Evolutionary conservation across 2,329 filamentous ascomycete genomes (phyloP).

Genomic region (Curvularia spicifera): DNA sequence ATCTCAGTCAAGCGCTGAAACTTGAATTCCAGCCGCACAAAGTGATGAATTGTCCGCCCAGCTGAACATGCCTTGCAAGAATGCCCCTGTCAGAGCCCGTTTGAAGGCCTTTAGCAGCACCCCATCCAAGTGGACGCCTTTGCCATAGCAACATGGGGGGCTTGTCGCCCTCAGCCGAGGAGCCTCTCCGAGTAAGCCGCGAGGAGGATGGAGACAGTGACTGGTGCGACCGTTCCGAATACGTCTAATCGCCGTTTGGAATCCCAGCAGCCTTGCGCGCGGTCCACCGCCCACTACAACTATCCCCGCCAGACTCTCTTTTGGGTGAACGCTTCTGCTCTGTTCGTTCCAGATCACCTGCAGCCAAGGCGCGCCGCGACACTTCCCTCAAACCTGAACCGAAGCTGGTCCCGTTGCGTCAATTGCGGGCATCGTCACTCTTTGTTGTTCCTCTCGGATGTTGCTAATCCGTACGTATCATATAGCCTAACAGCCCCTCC

Average conservation of each 20-base stretch:
- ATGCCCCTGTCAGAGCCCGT: conserved; percentile 26
- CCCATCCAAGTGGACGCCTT: conserved; percentile 29
- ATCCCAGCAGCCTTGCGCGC: conserved; percentile 45
- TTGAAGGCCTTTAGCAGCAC: conserved; percentile 22
- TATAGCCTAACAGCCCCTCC: conserved; percentile 46
- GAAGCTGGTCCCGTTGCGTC: conserved; percentile 47
- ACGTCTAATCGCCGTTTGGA: conserved; percentile 37
- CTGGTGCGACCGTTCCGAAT: conserved; percentile 34
- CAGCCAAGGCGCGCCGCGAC: conserved; percentile 51
- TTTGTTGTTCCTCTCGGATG: conserved; percentile 43
- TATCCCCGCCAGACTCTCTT: conserved; percentile 40
- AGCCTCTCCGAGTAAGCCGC: conserved; percentile 30
- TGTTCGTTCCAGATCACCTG: conserved; percentile 51
- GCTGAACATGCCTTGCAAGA: conserved; percentile 23
- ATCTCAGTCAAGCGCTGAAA: conserved; percentile 37
- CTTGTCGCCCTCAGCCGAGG: conserved; percentile 34
- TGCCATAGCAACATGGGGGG: conserved; percentile 43
- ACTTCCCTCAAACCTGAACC: conserved; percentile 49
- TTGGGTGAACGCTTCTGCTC: conserved; percentile 50
- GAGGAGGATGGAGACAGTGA: conserved; percentile 22
- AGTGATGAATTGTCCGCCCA: conserved; percentile 20
- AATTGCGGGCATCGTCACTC: conserved; percentile 43
- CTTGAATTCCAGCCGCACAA: conserved; percentile 36
- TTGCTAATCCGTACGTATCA: conserved; percentile 40
- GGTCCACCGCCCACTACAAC: conserved; percentile 41